Conservation (phyloP, 306 rosid genomes). For the Boehmeria nivea region DNA sequence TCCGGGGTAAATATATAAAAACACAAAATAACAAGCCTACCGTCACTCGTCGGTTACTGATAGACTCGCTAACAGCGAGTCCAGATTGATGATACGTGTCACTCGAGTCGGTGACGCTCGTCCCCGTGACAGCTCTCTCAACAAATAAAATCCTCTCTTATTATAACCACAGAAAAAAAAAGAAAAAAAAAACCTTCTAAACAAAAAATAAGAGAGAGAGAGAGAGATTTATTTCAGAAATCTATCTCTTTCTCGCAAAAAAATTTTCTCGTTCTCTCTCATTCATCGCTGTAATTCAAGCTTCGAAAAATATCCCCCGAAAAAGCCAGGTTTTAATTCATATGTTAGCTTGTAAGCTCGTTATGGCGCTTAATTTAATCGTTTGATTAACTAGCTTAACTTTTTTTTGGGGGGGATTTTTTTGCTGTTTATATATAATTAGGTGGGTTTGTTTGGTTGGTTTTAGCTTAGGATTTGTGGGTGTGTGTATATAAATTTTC, state of each 20-base stretch:
- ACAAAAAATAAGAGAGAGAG: not conserved
- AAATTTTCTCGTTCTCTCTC: slow-evolving; percentile 1
- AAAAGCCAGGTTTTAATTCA: slow-evolving; percentile 11
- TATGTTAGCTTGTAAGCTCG: not conserved
- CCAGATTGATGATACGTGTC: slow-evolving; percentile 24
- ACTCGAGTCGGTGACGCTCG: slow-evolving; percentile 15
- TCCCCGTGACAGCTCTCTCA: slow-evolving; percentile 25
- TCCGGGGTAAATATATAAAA: not conserved
- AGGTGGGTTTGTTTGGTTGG: slow-evolving; percentile 7
- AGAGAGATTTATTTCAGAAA: not conserved
- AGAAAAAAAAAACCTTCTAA: not conserved
- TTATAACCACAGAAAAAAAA: slow-evolving; percentile 32
- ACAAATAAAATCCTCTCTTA: not conserved
- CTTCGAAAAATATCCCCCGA: not conserved
- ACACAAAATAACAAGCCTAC: not conserved
- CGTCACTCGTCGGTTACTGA: slow-evolving; percentile 3
- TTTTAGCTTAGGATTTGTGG: slow-evolving; percentile 9
- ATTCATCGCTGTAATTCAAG: not conserved
- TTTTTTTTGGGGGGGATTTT: no score
- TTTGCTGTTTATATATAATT: slow-evolving; percentile 4
- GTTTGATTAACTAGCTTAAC: not conserved
- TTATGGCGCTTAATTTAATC: not conserved
- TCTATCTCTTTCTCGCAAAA: not conserved
- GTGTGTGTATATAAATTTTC: slow-evolving; percentile 5
- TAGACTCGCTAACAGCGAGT: not conserved